Base-by-base conservation (phyloP, 305 asterid genomes). In the Euphrasia arctica region DNA sequence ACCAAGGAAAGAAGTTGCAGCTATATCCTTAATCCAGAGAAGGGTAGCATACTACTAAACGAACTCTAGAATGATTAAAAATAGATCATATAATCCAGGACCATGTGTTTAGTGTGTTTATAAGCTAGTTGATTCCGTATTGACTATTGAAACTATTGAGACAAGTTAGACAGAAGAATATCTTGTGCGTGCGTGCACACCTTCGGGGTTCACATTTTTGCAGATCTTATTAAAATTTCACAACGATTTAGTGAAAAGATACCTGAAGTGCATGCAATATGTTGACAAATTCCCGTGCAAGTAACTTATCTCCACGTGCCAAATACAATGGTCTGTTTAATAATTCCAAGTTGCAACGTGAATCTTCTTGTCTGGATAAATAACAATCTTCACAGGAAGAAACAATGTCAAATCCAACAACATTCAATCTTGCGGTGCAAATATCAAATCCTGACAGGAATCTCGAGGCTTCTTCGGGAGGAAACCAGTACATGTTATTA, bases 181-280 rank as follows among this genome's bases (percentile, higher is more conserved):
- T 31, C 47, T 13, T 22, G 22, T 18, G 22, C 22, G 8, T n/a
- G n/a, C 18, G 34, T 25, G 34, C 45, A 10, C 45, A 25, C 58
- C 56, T 56, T 57, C 12, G 27, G 32, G 56, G 67, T 52, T 66
- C 60, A 32, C 52, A 22, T 15, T 32, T 54, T 15, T 49, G 3
- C 48, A 49, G 12, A 60, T 54, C 50, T 14, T 11, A 10, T n/a
- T 57, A 41, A 56, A 65, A 63, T n/a, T 57, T 4, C 29, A 47
- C 59, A 39, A 50, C 6, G 47, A 69, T 50, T 62, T 9, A 52
- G 59, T 58, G 34, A 67, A 65, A 54, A 45, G 62, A 60, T 77
- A 91, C 97, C 98, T 92, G 97, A 73, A 92, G 90, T 62, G 83
- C 93, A 74, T 92, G 97, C 75, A 83, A 68, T 61, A 85, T 68